phyloP scores from a whole-genome alignment of 1,284 basidiomycete genomes.

The Mycena sp. region DNA sequence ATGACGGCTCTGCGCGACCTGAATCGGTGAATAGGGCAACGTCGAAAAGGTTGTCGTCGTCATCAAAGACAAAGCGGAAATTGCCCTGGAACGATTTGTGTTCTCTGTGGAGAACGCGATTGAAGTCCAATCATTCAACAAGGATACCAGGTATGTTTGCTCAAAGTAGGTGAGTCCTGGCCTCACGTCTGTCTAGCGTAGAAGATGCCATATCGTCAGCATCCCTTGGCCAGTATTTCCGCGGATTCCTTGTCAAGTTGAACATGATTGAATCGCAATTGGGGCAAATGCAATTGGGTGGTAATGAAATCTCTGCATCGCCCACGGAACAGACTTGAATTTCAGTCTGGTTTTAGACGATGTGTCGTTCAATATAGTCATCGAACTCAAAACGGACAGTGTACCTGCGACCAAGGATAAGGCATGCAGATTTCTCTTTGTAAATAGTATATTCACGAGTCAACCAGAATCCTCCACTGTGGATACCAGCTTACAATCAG shows the following conservation, averaged over 20 bases:
- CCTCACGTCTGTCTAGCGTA: constrained; percentile 54
- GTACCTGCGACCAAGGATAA: constrained; percentile 62
- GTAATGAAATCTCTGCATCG: constrained; percentile 42
- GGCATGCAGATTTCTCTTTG: constrained; percentile 36
- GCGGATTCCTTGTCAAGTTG: constrained; percentile 88
- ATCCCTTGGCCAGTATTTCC: constrained; percentile 80
- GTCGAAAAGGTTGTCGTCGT: constrained; percentile 82
- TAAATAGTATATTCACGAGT: background rate
- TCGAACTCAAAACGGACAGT: constrained; percentile 82
- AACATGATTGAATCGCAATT: constrained; percentile 84
- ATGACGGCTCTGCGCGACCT: background rate
- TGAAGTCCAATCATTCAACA: constrained; percentile 71
- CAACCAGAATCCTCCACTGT: constrained; percentile 69
- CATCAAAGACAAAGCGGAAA: constrained; percentile 80
- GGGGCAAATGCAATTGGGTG: constrained; percentile 62
- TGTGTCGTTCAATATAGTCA: constrained; percentile 82
- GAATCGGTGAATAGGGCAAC: constrained; percentile 53
- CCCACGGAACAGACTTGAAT: background rate
- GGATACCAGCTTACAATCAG: constrained; percentile 74
- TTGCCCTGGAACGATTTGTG: constrained; percentile 84
- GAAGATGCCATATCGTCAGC: constrained; percentile 71
- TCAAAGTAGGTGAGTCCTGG: too few relatives aligned
- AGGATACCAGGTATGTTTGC: constrained; percentile 62
- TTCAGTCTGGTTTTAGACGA: constrained; percentile 61
- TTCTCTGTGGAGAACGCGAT: constrained; percentile 81